Base-by-base conservation (phyloP, 306 rosid species). In the Casuarina glauca region DNA sequence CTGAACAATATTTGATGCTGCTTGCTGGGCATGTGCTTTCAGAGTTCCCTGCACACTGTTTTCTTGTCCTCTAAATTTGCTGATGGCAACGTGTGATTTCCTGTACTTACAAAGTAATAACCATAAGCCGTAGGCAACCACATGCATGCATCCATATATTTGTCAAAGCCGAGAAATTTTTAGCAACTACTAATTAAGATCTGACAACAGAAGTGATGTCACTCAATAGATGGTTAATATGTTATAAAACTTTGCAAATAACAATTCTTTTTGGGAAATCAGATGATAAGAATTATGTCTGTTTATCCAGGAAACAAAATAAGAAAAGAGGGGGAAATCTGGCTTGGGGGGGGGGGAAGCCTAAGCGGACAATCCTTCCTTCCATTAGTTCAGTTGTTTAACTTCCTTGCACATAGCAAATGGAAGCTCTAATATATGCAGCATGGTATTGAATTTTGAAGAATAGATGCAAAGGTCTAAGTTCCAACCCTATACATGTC, bases 21-120 rank as follows among this genome's bases (percentile, higher is more conserved):
- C 75, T 72, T 76, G 74, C 83, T 86, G 54, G 55, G 57, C 73
- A 42, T 16, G 70, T 38, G 41, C 32, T 80, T 85, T 77, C 46
- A 11, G 44, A 76, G 72, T 62, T 81, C 84, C 90, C 83, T 81
- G 85, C 42, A 72, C 20, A 69, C 78, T 69, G 72, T 74, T 76
- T 64, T 82, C 84, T 53, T 87, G 89, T 74, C 90, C 93, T 84
- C 90, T 92, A 80, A 94, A 94, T 84, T 89, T 89, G 79, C 92
- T 86, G 79, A 95, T 92, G 76, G 96, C 88, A 78, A 81, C 82
- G 10, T 92, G 97, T 17, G 97, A 88, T 87, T 95, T 92, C 80
- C 98, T 92, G 86, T 81, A 82, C 42, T 73, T 82, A 74, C 53
- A 82, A 51, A 79, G 72, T 49, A 86, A 79, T 17, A 87, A 35